Evolutionary conservation across 352 stramenopile species (phyloP).

Genomic region (Globisporangium solare): DNA sequence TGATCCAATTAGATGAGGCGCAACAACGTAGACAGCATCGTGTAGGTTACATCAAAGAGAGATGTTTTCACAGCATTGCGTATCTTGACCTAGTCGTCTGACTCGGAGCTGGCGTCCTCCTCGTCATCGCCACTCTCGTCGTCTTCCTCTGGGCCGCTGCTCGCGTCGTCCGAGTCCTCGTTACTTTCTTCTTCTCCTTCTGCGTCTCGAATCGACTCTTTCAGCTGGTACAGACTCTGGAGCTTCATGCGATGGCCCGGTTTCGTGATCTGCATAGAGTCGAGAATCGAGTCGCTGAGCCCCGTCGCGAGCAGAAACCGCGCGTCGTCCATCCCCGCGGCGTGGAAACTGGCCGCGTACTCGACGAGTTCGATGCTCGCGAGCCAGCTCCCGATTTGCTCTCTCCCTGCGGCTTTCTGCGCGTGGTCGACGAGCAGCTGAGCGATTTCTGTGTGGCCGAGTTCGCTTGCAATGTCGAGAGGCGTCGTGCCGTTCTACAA

Average conservation of each 20-base stretch:
- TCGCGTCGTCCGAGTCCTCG: conserved; percentile 11
- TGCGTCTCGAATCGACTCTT: conserved; percentile 36
- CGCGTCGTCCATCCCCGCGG: conserved; percentile 63
- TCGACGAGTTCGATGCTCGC: conserved; percentile 66
- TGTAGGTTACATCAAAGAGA: not conserved
- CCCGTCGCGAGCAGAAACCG: conserved; percentile 46
- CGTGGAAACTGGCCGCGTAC: conserved; percentile 42
- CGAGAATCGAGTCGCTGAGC: conserved; percentile 43
- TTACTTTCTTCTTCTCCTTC: conserved; percentile 22
- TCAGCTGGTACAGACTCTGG: conserved; percentile 52
- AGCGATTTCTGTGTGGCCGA: conserved; percentile 28
- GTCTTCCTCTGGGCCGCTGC: conserved; percentile 14
- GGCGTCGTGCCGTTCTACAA: conserved; percentile 47
- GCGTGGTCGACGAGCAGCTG: conserved; percentile 34
- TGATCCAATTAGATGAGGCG: not conserved
- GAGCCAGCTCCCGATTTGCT: conserved; percentile 58
- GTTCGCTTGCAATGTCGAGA: conserved; percentile 42
- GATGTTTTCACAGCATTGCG: conserved; percentile 1
- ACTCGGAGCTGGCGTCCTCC: conserved; percentile 6
- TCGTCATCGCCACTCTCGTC: conserved; percentile 18
- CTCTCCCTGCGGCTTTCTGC: conserved; percentile 21
- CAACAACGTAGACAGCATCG: not conserved
- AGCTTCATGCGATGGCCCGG: conserved; percentile 70
- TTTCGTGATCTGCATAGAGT: conserved; percentile 62
- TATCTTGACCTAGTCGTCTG: not conserved